Conservation (phyloP, 805 yeast genomes). For the Metschnikowia amazonensis region DNA sequence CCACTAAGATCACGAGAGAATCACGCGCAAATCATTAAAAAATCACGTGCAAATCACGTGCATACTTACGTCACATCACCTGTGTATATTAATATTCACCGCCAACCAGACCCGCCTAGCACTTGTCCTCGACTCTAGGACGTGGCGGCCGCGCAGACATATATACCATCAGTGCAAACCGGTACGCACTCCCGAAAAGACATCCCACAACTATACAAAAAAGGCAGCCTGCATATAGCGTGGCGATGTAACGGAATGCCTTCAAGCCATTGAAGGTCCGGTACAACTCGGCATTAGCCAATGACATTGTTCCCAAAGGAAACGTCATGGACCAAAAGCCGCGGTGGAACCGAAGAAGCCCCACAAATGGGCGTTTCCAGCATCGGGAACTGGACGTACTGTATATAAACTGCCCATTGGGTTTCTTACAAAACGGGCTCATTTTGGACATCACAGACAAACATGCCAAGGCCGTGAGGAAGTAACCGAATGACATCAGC, state of each 20-base stretch:
- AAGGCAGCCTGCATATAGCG: slow-evolving; percentile 55
- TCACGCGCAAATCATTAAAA: no score
- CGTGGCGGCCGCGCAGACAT: not conserved
- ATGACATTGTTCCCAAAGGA: slow-evolving; percentile 75
- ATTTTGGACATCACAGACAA: slow-evolving; percentile 41
- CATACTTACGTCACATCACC: no score
- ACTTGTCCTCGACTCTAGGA: not conserved
- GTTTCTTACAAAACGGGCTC: slow-evolving; percentile 30
- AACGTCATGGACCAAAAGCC: slow-evolving; percentile 79
- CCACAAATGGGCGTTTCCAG: slow-evolving; percentile 14
- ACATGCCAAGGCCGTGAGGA: slow-evolving; percentile 39
- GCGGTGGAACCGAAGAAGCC: slow-evolving; percentile 20
- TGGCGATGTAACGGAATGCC: slow-evolving; percentile 60
- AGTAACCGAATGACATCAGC: slow-evolving; percentile 54
- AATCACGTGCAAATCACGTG: no score
- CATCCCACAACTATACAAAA: slow-evolving; percentile 41
- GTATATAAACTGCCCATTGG: slow-evolving; percentile 22
- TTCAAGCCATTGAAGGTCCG: slow-evolving; percentile 30
- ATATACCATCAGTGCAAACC: slow-evolving; percentile 14
- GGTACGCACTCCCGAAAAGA: slow-evolving; percentile 26
- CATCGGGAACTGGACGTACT: slow-evolving; percentile 9
- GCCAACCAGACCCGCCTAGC: not conserved
- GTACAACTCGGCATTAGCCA: slow-evolving; percentile 53
- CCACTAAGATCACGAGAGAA: no score
- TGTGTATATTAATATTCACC: no score